phyloP scores from a whole-genome alignment of 805 yeast genomes.

The Schwanniomyces polymorphus region DNA sequence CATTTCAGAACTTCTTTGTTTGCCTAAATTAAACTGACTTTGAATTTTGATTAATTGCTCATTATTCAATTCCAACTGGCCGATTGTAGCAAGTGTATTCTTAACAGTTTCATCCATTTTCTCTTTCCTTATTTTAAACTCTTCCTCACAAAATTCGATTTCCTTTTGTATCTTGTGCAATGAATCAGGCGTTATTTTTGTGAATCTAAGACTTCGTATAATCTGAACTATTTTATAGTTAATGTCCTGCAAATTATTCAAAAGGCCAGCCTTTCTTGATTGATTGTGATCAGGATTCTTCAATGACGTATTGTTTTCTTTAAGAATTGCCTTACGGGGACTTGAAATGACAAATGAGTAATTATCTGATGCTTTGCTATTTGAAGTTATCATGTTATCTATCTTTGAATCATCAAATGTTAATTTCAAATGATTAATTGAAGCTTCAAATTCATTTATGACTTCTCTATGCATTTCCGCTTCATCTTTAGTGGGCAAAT shows the following conservation, averaged over 20 bases:
- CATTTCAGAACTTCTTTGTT: conserved; percentile 11
- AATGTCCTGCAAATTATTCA: conserved; percentile 31
- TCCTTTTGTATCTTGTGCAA: conserved; percentile 20
- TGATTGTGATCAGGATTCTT: not conserved
- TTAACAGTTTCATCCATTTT: conserved; percentile 22
- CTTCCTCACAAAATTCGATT: conserved; percentile 25
- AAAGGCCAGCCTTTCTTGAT: conserved; percentile 13
- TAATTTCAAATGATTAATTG: conserved; percentile 19
- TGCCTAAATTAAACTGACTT: conserved; percentile 17
- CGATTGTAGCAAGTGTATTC: conserved; percentile 25
- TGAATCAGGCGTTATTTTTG: conserved; percentile 35
- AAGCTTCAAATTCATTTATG: conserved; percentile 29
- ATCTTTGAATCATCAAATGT: conserved; percentile 6
- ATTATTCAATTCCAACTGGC: conserved; percentile 27
- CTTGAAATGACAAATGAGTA: conserved; percentile 27
- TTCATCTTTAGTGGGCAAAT: conserved; percentile 29
- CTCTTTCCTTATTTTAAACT: conserved; percentile 20
- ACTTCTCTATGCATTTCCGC: conserved; percentile 29
- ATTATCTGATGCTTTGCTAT: conserved; percentile 7
- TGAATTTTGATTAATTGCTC: conserved; percentile 35
- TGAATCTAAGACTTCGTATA: conserved; percentile 32
- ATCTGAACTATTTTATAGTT: conserved; percentile 38
- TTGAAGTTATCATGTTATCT: conserved; percentile 1
- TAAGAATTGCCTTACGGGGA: conserved; percentile 18
- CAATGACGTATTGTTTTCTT: not conserved